Evolutionary conservation across 2,329 filamentous ascomycete species (phyloP).

Genomic region (Pseudogymnoascus sp.): DNA sequence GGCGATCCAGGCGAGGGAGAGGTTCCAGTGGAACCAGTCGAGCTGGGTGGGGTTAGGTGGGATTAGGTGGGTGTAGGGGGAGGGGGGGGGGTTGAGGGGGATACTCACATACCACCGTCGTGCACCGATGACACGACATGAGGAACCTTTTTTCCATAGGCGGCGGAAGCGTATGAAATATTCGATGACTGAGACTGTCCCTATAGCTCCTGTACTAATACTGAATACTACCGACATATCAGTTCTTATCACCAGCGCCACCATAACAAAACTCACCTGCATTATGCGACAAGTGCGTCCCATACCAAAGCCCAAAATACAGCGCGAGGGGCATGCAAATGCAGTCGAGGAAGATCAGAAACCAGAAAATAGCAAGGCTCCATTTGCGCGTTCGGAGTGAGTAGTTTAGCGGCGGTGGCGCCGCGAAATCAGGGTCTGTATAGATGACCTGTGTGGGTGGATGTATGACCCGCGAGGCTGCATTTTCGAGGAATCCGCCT

Average conservation of each 20-base stretch:
- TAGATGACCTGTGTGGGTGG: neutral
- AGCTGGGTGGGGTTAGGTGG: conserved; percentile 30
- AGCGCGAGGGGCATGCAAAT: conserved; percentile 48
- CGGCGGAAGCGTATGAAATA: conserved; percentile 35
- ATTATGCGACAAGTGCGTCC: conserved; percentile 32
- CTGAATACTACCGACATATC: conserved; percentile 20
- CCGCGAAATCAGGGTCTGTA: neutral
- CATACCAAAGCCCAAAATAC: conserved; percentile 54
- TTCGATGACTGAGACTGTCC: conserved; percentile 44
- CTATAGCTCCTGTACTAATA: conserved; percentile 44
- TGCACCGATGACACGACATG: conserved; percentile 42
- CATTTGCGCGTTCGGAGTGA: conserved; percentile 35
- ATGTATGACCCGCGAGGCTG: neutral
- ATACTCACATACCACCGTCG: conserved; percentile 30
- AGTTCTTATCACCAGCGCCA: neutral
- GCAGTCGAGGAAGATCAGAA: conserved; percentile 48
- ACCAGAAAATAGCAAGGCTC: conserved; percentile 50
- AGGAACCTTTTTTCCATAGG: conserved; percentile 42
- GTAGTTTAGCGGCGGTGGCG: conserved; percentile 6
- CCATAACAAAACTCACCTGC: neutral
- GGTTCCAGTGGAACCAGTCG: conserved; percentile 51
- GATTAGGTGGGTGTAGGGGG: neutral
- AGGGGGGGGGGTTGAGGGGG: neutral
- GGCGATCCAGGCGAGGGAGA: conserved; percentile 44
- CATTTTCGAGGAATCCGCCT: neutral